These are phyloP conservation scores for Phellopilus nigrolimitatus DNA, from an alignment of 1,284 basidiomycete species.

Conservation along the genomic window DNA sequence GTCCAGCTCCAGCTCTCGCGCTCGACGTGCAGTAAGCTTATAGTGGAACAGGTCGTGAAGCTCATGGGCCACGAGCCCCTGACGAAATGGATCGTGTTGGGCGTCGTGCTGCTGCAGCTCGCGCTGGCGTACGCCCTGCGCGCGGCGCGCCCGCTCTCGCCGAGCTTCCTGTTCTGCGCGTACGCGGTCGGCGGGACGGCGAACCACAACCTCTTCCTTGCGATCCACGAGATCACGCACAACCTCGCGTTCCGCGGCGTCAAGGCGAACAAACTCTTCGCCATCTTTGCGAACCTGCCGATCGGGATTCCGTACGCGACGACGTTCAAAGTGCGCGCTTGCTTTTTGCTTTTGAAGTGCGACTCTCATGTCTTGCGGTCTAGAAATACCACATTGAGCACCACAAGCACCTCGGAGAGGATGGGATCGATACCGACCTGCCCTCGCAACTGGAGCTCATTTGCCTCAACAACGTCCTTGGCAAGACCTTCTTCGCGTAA, in stretches of 20 bases:
- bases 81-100: conserved; percentile 83
- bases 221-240: conserved; percentile 98
- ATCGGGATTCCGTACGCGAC: conserved; percentile 95
- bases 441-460: conserved; percentile 85
- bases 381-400: conserved; percentile 92
- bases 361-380: not conserved
- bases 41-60: conserved; percentile 64
- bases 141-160: conserved; percentile 62
- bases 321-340: conserved; percentile 78
- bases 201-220: conserved; percentile 96
- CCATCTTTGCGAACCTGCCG: conserved; percentile 88
- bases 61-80: conserved; percentile 93
- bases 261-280: conserved; percentile 79
- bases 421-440: conserved; percentile 93
- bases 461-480: conserved; percentile 90
- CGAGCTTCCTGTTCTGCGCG: conserved; percentile 70
- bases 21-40: not conserved
- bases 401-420: conserved; percentile 93
- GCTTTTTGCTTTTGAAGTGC: not conserved
- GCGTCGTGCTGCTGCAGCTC: conserved; percentile 79
- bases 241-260: conserved; percentile 91
- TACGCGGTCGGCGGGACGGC: conserved; percentile 91
- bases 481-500: conserved; percentile 96
- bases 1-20: conserved; percentile 23
- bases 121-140: conserved; percentile 61